These are phyloP conservation scores for Fusarium subglutinans DNA, from an alignment of 2,329 filamentous ascomycete species.

Conservation along the genomic window DNA sequence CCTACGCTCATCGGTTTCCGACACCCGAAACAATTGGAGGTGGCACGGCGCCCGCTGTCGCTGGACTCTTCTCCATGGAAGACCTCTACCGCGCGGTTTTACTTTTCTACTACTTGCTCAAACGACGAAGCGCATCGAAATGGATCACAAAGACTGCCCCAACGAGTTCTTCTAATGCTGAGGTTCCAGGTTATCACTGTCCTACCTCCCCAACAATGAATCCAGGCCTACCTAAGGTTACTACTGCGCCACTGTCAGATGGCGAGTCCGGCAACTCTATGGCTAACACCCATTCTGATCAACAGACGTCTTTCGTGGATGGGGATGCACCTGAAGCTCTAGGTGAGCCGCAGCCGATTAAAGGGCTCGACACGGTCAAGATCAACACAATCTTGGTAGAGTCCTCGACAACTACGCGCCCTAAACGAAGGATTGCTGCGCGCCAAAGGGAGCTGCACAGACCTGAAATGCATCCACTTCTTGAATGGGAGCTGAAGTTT, in stretches of 20 bases:
- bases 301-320: no score
- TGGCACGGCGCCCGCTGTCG: accelerated
- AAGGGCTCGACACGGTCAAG: no score
- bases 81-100: background rate
- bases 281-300: no score
- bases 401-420: no score
- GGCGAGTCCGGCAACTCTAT: accelerated
- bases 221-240: background rate
- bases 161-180: accelerated
- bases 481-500: no score
- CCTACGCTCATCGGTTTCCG: background rate
- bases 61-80: accelerated
- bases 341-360: no score
- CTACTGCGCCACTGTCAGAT: background rate
- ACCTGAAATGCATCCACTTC: no score
- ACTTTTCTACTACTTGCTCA: background rate
- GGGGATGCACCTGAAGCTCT: no score
- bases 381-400: no score
- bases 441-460: no score
- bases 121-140: background rate
- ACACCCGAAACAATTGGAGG: background rate
- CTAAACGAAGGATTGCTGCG: no score
- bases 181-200: background rate
- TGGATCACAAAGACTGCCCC: background rate
- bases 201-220: background rate